A percentile compares a stretch with the other conserved stretches of the same genome.
Conservation (phyloP, 805 yeast genomes). For the Nakazawaea populi region DNA sequence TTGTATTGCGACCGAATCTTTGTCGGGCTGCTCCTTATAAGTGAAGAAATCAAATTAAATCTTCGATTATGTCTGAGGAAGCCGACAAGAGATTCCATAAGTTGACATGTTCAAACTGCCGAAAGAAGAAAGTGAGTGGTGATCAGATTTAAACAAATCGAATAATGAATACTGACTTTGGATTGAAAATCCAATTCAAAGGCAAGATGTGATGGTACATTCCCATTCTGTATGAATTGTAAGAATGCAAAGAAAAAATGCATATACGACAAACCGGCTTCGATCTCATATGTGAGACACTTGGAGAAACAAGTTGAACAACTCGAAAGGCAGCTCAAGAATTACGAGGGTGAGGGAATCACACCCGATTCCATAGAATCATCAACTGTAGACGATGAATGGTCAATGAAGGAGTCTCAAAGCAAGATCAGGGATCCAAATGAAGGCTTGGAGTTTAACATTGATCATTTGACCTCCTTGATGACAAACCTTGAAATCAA, state of each 20-base stretch:
- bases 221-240: slow-evolving; percentile 15
- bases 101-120: slow-evolving; percentile 16
- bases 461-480: neutral
- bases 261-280: slow-evolving; percentile 17
- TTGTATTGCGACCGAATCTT: too few relatives aligned
- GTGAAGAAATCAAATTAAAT: neutral
- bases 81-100: slow-evolving; percentile 12
- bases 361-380: neutral
- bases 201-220: slow-evolving; percentile 16
- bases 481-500: slow-evolving; percentile 3
- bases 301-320: slow-evolving; percentile 13
- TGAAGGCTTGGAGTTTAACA: slow-evolving; percentile 8
- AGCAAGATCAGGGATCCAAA: neutral
- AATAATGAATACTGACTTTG: neutral
- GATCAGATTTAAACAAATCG: neutral
- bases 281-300: slow-evolving; percentile 16
- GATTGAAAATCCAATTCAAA: neutral
- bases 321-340: neutral
- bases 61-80: neutral
- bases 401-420: neutral
- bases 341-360: neutral
- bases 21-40: neutral
- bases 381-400: neutral
- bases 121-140: slow-evolving; percentile 14
- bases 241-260: slow-evolving; percentile 12